phyloP scores from a whole-genome alignment of 139 green algal species.

The Auxenochlorella pyrenoidosa region DNA sequence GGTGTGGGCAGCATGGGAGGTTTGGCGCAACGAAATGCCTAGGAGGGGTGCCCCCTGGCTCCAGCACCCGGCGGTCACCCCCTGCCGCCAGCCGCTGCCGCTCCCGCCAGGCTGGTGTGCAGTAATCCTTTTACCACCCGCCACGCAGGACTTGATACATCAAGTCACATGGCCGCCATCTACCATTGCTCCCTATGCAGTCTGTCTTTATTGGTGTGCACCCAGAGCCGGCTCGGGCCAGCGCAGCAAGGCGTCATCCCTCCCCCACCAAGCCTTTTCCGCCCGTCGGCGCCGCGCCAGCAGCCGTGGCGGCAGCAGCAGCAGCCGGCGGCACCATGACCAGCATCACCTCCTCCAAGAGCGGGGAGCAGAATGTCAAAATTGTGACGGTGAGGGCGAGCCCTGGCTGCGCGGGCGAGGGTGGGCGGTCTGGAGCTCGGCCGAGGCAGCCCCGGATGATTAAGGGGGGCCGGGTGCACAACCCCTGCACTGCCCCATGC shows the following conservation, averaged over 20 bases:
- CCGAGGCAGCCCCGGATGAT: too few species aligned
- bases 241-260: neutral
- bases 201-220: neutral
- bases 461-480: too few species aligned
- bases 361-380: conserved; percentile 20
- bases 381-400: conserved; percentile 20
- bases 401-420: neutral
- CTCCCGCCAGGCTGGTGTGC: neutral
- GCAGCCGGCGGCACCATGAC: neutral
- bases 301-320: neutral
- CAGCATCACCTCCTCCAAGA: neutral
- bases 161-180: neutral
- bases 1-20: too few species aligned
- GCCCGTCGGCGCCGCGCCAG: neutral
- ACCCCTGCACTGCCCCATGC: too few species aligned
- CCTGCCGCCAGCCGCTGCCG: neutral
- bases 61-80: too few species aligned
- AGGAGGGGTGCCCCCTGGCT: too few species aligned
- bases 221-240: neutral
- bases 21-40: too few species aligned
- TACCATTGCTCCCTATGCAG: too few species aligned
- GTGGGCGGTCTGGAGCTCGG: neutral
- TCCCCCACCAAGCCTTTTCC: neutral
- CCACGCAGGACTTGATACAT: neutral
- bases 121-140: neutral